Evolutionary conservation across 805 yeast species (phyloP).

Genomic region (Metschnikowia noctiluminum): DNA sequence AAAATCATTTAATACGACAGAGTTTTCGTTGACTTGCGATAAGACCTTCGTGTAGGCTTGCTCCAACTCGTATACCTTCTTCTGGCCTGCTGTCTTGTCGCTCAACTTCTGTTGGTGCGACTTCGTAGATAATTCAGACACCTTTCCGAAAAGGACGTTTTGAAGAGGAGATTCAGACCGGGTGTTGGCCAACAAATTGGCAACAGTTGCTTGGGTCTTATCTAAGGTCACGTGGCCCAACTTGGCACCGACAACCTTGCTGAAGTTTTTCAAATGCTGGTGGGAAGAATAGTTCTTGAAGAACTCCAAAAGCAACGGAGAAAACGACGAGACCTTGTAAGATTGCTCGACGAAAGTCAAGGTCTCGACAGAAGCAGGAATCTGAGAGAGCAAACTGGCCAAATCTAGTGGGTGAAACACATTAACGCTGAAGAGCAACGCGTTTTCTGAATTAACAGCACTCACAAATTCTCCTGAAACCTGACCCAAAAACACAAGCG

Average conservation of each 20-base stretch:
- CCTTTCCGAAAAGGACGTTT: conserved; percentile 57
- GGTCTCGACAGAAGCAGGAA: conserved; percentile 54
- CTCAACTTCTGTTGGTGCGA: conserved; percentile 21
- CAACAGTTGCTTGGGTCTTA: conserved; percentile 39
- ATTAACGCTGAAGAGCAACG: conserved; percentile 54
- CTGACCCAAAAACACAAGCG: conserved; percentile 64
- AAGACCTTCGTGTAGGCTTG: conserved; percentile 75
- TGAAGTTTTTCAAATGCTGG: conserved; percentile 46
- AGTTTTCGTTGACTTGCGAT: conserved; percentile 56
- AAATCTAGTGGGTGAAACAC: conserved; percentile 73
- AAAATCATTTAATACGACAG: conserved; percentile 61
- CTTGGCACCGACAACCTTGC: conserved; percentile 52
- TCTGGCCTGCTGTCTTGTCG: conserved; percentile 35
- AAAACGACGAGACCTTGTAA: conserved; percentile 37
- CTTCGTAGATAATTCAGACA: conserved; percentile 28
- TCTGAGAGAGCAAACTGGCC: conserved; percentile 41
- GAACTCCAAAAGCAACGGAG: conserved; percentile 74
- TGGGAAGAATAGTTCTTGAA: conserved; percentile 52
- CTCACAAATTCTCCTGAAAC: conserved; percentile 42
- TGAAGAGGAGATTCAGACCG: conserved; percentile 55
- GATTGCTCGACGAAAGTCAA: conserved; percentile 71
- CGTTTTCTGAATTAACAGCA: conserved; percentile 35
- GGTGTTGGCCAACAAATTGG: conserved; percentile 51
- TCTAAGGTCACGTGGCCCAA: conserved; percentile 47
- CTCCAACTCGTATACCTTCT: conserved; percentile 55